Percentiles rank a stretch among this genome's conserved stretches.
phyloP scores from a whole-genome alignment of 768 basidiomycete genomes.

The Kwoniella sp. region DNA sequence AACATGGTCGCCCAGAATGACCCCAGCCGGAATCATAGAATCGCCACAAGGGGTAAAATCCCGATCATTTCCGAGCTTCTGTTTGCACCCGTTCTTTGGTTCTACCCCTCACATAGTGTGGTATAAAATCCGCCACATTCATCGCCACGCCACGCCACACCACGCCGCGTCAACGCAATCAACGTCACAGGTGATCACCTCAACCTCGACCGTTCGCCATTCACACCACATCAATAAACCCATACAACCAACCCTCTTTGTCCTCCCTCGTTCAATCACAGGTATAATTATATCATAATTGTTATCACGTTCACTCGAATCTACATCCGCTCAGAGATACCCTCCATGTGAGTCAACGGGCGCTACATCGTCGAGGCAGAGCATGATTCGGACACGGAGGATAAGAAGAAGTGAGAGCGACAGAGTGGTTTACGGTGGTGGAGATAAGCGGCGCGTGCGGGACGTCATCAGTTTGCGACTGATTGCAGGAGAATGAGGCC shows the following conservation, averaged over 20 bases:
- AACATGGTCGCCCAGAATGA: too few relatives aligned
- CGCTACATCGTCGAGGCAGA: not conserved
- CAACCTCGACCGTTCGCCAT: not conserved
- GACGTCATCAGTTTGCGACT: not conserved
- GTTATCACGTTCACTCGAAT: not conserved
- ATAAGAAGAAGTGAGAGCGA: not conserved
- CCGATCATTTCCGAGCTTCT: not conserved
- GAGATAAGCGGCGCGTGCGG: conserved; percentile 16
- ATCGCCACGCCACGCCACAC: not conserved
- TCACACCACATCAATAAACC: not conserved
- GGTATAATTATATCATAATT: not conserved
- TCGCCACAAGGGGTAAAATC: conserved; percentile 9
- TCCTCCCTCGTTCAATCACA: not conserved
- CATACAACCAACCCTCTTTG: not conserved
- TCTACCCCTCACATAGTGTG: too few relatives aligned
- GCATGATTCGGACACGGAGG: not conserved
- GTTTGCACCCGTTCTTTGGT: not conserved
- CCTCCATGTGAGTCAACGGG: not conserved
- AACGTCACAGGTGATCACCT: conserved; percentile 3
- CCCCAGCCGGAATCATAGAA: too few relatives aligned
- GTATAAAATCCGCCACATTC: not conserved
- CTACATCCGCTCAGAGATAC: not conserved
- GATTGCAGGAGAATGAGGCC: too few relatives aligned
- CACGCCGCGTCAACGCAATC: conserved; percentile 3
- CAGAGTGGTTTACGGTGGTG: not conserved